Percentiles rank a stretch among this genome's conserved stretches.
Conservation (phyloP, 129 eudicot genomes). For the Heracleum sosnowskyi region DNA sequence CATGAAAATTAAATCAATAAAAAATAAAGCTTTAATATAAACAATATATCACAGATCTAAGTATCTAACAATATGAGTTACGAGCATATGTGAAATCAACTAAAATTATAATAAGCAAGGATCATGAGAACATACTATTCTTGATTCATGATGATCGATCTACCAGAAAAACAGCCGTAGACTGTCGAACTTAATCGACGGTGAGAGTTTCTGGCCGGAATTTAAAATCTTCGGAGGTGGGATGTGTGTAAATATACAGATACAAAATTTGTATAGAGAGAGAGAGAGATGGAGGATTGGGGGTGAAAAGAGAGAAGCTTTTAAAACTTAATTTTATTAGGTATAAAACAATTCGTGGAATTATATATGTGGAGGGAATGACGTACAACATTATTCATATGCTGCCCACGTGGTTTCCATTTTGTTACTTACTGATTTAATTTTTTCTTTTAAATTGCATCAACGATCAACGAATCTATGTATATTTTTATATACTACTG, state of each 20-base stretch:
- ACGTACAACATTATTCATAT: not conserved
- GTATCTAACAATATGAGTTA: no score
- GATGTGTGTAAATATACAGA: not conserved
- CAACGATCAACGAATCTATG: no score
- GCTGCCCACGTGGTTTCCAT: not conserved
- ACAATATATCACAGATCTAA: not conserved
- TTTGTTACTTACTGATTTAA: no score
- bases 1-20: no score
- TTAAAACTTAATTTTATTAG: no score
- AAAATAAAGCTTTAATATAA: not conserved
- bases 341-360: not conserved
- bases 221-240: not conserved
- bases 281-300: not conserved
- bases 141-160: slow-evolving; percentile 46
- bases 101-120: not conserved
- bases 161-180: not conserved
- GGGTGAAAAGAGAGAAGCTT: not conserved
- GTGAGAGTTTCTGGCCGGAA: not conserved
- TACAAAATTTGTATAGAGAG: no score
- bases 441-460: no score
- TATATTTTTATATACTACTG: no score
- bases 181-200: not conserved
- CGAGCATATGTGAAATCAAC: not conserved
- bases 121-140: slow-evolving; percentile 40
- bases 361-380: not conserved